Base-by-base conservation (phyloP, 108 stramenopile species). In the Nitzschia sp. region DNA sequence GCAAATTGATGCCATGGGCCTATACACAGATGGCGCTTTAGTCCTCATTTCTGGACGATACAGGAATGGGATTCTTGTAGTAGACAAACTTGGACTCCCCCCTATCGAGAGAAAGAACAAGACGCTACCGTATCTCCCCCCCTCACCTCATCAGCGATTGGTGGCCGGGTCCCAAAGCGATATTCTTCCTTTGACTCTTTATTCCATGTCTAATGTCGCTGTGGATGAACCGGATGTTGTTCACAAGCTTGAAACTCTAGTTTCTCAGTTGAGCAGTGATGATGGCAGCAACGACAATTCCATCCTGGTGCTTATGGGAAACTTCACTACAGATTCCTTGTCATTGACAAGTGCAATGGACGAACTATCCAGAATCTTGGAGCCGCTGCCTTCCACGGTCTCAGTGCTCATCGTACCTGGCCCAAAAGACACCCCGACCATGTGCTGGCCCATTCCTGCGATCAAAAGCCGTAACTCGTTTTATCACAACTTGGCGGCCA, bases 261-360 rank as follows among this genome's bases (percentile, higher is more conserved):
- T 98, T 39, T 80, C 87, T 21, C 44, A 51, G 29, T 25, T 73
- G 48, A 40, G 51, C 15, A 21, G 22, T 8, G 57, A 59, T 37
- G 50, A 55, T 51, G 22, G 5, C 11, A 10, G n/a, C 2, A 26
- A 40, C 7, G 11, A 65, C 10, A 5, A 78, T 66, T 87, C 91
- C 25, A 51, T 96, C 50, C 94, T 95, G 70, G 84, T 95, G 5
- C 75, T 98, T n/a, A 95, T 98, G 91, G 97, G 97, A 39, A 90
- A 96, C 70, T 97, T 98, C 69, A 72, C 80, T 40, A 89, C 93
- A 54, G 39, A 34, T 8, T 52, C 46, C 0, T 19, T 65, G 20
- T 17, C 57, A 26, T 22, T 53, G 0, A 39, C 71, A 1, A 15
- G 10, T 10, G 69, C 65, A 22, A 34, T 70, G 19, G 71, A 75